These are phyloP conservation scores for Dacryopinax spathularia DNA, from an alignment of 768 basidiomycete species.

Conservation along the genomic window DNA sequence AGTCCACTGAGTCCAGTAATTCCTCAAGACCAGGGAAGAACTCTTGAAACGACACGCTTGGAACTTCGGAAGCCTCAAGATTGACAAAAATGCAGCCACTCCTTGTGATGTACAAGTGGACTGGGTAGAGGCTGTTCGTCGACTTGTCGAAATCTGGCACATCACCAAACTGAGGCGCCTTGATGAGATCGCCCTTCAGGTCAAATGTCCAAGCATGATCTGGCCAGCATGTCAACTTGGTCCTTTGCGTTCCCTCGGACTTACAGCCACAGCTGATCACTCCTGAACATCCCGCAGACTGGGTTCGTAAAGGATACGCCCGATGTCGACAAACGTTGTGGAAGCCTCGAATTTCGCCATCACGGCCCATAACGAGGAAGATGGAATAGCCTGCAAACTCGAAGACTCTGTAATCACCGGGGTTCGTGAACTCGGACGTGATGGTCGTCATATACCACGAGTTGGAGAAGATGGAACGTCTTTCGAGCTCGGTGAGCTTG, in stretches of 20 bases:
- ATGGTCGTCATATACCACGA: slow-evolving; percentile 8
- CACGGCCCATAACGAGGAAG: neutral
- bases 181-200: slow-evolving; percentile 8
- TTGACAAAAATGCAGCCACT: slow-evolving; percentile 13
- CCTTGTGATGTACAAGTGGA: slow-evolving; percentile 10
- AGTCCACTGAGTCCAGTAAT: neutral
- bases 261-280: slow-evolving; percentile 5
- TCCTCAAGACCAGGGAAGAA: slow-evolving; percentile 5
- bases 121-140: slow-evolving; percentile 6
- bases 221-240: neutral
- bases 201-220: slow-evolving; percentile 11
- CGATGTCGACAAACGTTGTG: slow-evolving; percentile 10
- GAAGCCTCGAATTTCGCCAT: slow-evolving; percentile 6
- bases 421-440: slow-evolving; percentile 4
- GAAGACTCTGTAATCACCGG: slow-evolving; percentile 8
- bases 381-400: slow-evolving; percentile 6
- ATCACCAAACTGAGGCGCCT: slow-evolving; percentile 11
- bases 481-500: slow-evolving; percentile 9
- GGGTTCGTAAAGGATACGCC: slow-evolving; percentile 11
- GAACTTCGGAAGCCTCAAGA: slow-evolving; percentile 6
- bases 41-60: slow-evolving; percentile 9
- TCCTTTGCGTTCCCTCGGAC: too few species aligned
- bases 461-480: slow-evolving; percentile 11
- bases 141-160: slow-evolving; percentile 12
- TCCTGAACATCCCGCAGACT: neutral